These are phyloP conservation scores for Eurotiales sp. DNA, from an alignment of 2,329 filamentous ascomycete genomes.

Conservation along the genomic window DNA sequence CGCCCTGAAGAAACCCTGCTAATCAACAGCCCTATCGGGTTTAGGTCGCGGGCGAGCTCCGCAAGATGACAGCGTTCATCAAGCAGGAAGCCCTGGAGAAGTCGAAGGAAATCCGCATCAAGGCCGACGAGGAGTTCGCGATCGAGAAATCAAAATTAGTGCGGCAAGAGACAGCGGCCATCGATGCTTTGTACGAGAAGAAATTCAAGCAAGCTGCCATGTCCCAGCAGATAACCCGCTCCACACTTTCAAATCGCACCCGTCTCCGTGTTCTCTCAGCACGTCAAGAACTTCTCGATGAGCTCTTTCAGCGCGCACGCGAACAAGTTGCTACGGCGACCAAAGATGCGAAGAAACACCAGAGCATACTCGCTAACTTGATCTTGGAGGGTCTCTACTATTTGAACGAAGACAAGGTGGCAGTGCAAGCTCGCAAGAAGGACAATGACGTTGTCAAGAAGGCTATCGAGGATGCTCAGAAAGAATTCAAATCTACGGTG, in stretches of 20 bases:
- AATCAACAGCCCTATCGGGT: slow-evolving; percentile 18
- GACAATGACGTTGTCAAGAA: slow-evolving; percentile 73
- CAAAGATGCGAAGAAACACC: slow-evolving; percentile 63
- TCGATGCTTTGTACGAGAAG: slow-evolving; percentile 92
- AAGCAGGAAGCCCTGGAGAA: slow-evolving; percentile 97
- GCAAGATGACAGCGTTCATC: slow-evolving; percentile 99
- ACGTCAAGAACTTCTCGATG: slow-evolving; percentile 85
- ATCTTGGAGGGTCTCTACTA: slow-evolving; percentile 88
- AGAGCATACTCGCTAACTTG: slow-evolving; percentile 70
- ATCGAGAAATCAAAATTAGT: slow-evolving; percentile 99
- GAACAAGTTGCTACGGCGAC: slow-evolving; percentile 65
- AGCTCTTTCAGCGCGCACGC: slow-evolving; percentile 77
- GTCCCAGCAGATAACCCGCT: slow-evolving; percentile 97
- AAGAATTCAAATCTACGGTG: slow-evolving; percentile 78
- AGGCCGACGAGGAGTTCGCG: slow-evolving; percentile 97
- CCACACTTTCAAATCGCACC: slow-evolving; percentile 93
- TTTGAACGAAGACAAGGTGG: slow-evolving; percentile 73
- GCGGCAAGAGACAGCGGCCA: slow-evolving; percentile 86
- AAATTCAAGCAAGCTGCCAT: slow-evolving; percentile 98
- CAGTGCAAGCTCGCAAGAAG: slow-evolving; percentile 71
- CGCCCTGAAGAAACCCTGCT: slow-evolving; percentile 4
- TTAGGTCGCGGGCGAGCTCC: slow-evolving; percentile 94
- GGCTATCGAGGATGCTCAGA: slow-evolving; percentile 70
- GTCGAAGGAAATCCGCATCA: slow-evolving; percentile 93
- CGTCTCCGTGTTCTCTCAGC: slow-evolving; percentile 82